Evolutionary conservation across 768 basidiomycete genomes (phyloP).

Genomic region (Suillus cothurnatus): DNA sequence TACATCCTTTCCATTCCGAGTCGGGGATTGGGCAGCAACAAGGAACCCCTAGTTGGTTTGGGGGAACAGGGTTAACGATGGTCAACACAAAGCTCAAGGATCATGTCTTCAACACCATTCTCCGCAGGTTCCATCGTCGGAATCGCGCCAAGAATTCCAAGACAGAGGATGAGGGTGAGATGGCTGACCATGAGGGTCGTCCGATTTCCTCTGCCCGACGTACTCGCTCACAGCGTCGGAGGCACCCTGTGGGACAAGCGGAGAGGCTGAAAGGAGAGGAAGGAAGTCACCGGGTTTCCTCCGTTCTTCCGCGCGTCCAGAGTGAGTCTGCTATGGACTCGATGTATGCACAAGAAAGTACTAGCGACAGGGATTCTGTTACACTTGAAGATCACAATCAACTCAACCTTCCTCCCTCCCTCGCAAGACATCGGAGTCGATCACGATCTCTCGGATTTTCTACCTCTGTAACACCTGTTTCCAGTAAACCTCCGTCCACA

Average conservation of each 20-base stretch:
- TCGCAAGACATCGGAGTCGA: slow-evolving; percentile 44
- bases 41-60: slow-evolving; percentile 61
- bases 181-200: slow-evolving; percentile 44
- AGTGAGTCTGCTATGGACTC: slow-evolving; percentile 55
- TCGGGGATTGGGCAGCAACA: slow-evolving; percentile 30
- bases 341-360: slow-evolving; percentile 36
- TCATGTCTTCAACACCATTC: slow-evolving; percentile 89
- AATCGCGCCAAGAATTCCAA: slow-evolving; percentile 36
- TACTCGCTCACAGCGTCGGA: slow-evolving; percentile 20
- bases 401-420: slow-evolving; percentile 25
- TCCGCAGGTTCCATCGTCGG: slow-evolving; percentile 70
- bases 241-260: slow-evolving; percentile 27
- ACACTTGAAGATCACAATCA: slow-evolving; percentile 26
- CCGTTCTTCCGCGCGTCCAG: slow-evolving; percentile 60
- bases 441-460: slow-evolving; percentile 40
- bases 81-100: slow-evolving; percentile 96
- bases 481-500: slow-evolving; percentile 35
- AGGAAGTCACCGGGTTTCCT: slow-evolving; percentile 33
- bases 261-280: slow-evolving; percentile 42
- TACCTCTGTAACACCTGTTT: slow-evolving; percentile 22
- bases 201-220: slow-evolving; percentile 8
- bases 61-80: slow-evolving; percentile 88
- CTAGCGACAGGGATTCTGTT: slow-evolving; percentile 47
- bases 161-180: slow-evolving; percentile 61
- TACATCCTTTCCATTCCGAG: slow-evolving; percentile 47